Evolutionary conservation across 2,329 filamentous ascomycete species (phyloP).

Genomic region (Simplicillium sp.): DNA sequence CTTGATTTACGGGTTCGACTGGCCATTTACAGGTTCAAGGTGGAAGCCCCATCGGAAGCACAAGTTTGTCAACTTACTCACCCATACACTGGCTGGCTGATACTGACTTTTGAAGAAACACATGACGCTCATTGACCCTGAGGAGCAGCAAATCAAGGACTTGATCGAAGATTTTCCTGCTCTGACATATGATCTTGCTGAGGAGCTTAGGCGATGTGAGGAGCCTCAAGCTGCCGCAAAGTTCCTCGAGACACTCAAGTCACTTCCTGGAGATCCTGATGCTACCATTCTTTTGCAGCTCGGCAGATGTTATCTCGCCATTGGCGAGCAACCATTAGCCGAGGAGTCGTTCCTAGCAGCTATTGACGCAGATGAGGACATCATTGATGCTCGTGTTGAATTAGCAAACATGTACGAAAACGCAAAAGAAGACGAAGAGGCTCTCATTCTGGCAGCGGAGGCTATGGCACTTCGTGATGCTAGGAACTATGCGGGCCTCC

Average conservation of each 20-base stretch:
- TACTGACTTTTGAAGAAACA: conserved; percentile 40
- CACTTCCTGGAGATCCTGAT: conserved; percentile 38
- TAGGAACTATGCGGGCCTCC: conserved; percentile 21
- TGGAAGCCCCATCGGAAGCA: conserved; percentile 62
- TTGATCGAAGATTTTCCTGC: conserved; percentile 60
- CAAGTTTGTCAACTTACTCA: conserved; percentile 42
- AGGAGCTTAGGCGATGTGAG: conserved; percentile 27
- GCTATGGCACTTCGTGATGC: conserved; percentile 55
- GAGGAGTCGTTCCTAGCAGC: conserved; percentile 70
- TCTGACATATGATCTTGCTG: conserved; percentile 61
- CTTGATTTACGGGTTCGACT: conserved; percentile 77
- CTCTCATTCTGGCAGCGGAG: conserved; percentile 67
- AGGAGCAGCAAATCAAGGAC: conserved; percentile 34
- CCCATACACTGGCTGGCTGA: background rate
- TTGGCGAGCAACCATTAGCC: conserved; percentile 56
- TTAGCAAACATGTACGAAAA: conserved; percentile 80
- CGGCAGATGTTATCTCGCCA: conserved; percentile 59
- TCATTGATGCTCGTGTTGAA: conserved; percentile 68
- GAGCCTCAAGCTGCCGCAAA: conserved; percentile 31
- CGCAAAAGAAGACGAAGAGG: conserved; percentile 62
- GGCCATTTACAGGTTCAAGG: conserved; percentile 69
- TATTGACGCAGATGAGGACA: conserved; percentile 59
- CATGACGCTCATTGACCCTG: conserved; percentile 60
- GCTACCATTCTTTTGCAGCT: conserved; percentile 43
- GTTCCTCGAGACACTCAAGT: conserved; percentile 46